These are phyloP conservation scores for Spiromastix sp. DNA, from an alignment of 2,329 filamentous ascomycete species.

Conservation along the genomic window DNA sequence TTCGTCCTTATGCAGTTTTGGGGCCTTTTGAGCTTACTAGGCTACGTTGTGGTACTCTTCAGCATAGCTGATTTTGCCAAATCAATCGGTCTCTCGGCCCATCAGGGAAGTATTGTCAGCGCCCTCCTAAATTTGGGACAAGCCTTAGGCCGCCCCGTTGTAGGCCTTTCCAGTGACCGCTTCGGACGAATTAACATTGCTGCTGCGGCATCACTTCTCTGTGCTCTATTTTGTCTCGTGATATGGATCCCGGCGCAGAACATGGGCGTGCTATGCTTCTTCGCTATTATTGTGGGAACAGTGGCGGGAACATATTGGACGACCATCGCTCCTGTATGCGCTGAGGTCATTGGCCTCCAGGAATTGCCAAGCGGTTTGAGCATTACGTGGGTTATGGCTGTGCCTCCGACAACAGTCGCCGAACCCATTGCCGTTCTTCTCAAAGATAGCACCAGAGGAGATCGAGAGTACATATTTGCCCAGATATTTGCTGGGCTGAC, in stretches of 20 bases:
- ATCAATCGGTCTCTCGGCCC: conserved; percentile 46
- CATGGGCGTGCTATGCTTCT: conserved; percentile 50
- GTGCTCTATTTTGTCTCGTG: conserved; percentile 47
- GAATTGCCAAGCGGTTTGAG: conserved; percentile 48
- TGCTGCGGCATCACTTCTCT: conserved; percentile 42
- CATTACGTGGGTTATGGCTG: conserved; percentile 50
- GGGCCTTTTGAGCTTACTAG: conserved; percentile 53
- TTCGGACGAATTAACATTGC: conserved; percentile 56
- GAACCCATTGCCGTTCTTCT: conserved; percentile 52
- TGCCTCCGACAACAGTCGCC: conserved; percentile 38
- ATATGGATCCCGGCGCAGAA: conserved; percentile 52
- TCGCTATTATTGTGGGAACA: conserved; percentile 47
- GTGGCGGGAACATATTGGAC: conserved; percentile 52
- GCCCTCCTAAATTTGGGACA: conserved; percentile 56
- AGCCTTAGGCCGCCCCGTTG: conserved; percentile 44
- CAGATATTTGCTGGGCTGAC: conserved; percentile 51
- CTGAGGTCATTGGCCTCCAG: conserved; percentile 51
- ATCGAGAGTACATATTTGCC: conserved; percentile 27
- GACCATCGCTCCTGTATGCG: conserved; percentile 48
- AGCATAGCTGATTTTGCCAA: conserved; percentile 53
- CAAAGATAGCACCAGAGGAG: conserved; percentile 25
- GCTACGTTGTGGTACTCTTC: conserved; percentile 56
- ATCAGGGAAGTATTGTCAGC: conserved; percentile 52
- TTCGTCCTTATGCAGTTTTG: conserved; percentile 49
- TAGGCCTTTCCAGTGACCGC: conserved; percentile 53